Base-by-base conservation (phyloP, 495 filamentous ascomycete genomes). In the Glarea lozoyensis region DNA sequence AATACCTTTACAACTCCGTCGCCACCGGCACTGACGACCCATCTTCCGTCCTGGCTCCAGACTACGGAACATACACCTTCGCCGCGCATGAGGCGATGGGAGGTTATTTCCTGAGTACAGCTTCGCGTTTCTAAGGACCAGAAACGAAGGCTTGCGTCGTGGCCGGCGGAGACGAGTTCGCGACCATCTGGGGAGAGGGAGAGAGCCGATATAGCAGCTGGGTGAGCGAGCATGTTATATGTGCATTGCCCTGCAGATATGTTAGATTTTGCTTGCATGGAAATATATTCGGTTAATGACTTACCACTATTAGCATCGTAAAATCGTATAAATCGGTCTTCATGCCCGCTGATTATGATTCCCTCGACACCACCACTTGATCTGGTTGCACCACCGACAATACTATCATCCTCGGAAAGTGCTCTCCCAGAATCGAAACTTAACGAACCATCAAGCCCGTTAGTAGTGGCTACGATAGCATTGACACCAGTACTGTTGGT, bases 301-400 rank as follows among this genome's bases (percentile, higher is more conserved):
- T 61, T 78, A 97, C 92, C 92, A 64, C 86, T 94, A 57, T 97
- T 97, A 17, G 92, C 92, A 69, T 98, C 92, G 54, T 94, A 98
- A 70, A 98, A 93, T 49, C 92, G 72, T 49, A 98, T 88, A 56
- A 84, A 95, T 52, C 81, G 77, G 65, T 98, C 92, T 61, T 98
- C 92, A 58, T 97, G 88, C 50, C 92, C 92, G 37, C 81, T 92
- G 49, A 97, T 93, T 27, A 98, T 80, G 29, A 90, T 81, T 5
- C 92, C 93, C 53, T 95, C 88, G 1, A 94, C 79, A 17, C 85
- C 89, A 17, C 76, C 81, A 48, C 79, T 86, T 12, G 80, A 79
- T 2, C 93, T 89, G 7, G 93, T 97, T 16, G 88, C 85, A 7
- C 84, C 84, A 45, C 81, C 76, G 1, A 82, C 73, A 0, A 81